A percentile compares a stretch with the other conserved stretches of the same genome.
These are phyloP conservation scores for Cercospora zeae-maydis DNA, from an alignment of 2,329 filamentous ascomycete genomes.

Conservation along the genomic window DNA sequence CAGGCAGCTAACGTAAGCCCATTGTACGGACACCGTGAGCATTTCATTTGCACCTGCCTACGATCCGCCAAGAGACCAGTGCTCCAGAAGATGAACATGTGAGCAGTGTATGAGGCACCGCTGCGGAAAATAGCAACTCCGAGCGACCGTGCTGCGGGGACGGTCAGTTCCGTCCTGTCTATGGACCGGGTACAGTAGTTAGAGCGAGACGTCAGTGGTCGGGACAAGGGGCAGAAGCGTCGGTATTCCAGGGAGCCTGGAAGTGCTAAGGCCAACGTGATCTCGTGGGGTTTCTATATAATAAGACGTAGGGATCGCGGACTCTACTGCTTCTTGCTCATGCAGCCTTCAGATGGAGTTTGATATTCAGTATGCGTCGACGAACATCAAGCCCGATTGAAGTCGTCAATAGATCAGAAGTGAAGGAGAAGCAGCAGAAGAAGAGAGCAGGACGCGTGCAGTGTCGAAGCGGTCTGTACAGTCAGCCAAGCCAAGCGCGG, in stretches of 20 bases:
- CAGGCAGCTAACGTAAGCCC: neutral
- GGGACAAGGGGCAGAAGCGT: neutral
- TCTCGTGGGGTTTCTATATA: neutral
- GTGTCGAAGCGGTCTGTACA: slow-evolving; percentile 2
- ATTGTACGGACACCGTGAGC: neutral
- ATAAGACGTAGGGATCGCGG: neutral
- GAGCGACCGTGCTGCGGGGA: neutral
- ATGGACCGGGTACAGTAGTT: neutral
- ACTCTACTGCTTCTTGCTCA: neutral
- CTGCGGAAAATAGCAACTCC: neutral
- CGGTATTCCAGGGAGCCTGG: neutral
- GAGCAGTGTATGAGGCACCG: neutral
- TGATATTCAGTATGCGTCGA: neutral
- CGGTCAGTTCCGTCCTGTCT: neutral
- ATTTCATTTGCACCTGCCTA: neutral
- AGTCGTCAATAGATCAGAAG: neutral
- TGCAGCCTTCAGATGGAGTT: neutral
- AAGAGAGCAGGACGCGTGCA: neutral
- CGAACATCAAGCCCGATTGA: slow-evolving; percentile 1
- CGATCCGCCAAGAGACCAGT: neutral
- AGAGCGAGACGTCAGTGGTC: neutral
- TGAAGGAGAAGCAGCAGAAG: neutral
- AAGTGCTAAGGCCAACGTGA: neutral
- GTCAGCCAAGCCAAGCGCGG: slow-evolving; percentile 4
- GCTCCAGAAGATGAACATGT: neutral